Conservation (phyloP, 2,329 filamentous ascomycete genomes). For the Aspergillus floridensis region DNA sequence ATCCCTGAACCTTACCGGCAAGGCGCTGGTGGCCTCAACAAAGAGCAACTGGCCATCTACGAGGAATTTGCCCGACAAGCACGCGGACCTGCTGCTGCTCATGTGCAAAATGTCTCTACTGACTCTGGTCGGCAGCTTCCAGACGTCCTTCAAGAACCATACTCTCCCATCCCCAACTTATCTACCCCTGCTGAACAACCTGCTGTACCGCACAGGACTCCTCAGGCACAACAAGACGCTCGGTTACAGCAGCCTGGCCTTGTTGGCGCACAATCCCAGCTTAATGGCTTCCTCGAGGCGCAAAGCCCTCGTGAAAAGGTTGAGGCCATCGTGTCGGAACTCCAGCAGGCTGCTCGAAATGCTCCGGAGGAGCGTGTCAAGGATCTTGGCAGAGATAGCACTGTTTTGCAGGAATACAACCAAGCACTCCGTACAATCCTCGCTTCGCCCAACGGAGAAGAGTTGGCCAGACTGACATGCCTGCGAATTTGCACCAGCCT, state of each 20-base stretch:
- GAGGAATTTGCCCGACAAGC: constrained; percentile 91
- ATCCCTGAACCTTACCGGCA: constrained; percentile 93
- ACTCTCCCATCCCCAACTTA: constrained; percentile 58
- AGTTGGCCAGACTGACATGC: constrained; percentile 55
- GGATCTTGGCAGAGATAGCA: constrained; percentile 54
- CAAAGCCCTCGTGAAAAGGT: constrained; percentile 54
- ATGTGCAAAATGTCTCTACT: constrained; percentile 55
- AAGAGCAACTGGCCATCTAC: constrained; percentile 92
- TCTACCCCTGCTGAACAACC: constrained; percentile 63
- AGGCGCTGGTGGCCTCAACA: constrained; percentile 76
- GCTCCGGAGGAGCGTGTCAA: constrained; percentile 58
- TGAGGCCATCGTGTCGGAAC: constrained; percentile 55
- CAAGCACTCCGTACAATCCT: constrained; percentile 56
- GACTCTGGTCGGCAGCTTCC: constrained; percentile 61
- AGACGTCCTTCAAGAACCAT: constrained; percentile 62
- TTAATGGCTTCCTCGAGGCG: constrained; percentile 61
- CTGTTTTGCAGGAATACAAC: constrained; percentile 58
- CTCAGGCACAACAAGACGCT: constrained; percentile 50
- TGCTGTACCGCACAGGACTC: constrained; percentile 57
- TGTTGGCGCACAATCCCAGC: constrained; percentile 46
- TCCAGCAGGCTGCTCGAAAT: constrained; percentile 56
- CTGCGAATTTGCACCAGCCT: constrained; percentile 57
- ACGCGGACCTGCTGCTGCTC: constrained; percentile 58
- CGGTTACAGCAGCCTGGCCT: constrained; percentile 40
- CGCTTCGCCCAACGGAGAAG: constrained; percentile 55